phyloP scores from a whole-genome alignment of 1,139 yeast genomes.

The Sugiyamaella paludigena region DNA sequence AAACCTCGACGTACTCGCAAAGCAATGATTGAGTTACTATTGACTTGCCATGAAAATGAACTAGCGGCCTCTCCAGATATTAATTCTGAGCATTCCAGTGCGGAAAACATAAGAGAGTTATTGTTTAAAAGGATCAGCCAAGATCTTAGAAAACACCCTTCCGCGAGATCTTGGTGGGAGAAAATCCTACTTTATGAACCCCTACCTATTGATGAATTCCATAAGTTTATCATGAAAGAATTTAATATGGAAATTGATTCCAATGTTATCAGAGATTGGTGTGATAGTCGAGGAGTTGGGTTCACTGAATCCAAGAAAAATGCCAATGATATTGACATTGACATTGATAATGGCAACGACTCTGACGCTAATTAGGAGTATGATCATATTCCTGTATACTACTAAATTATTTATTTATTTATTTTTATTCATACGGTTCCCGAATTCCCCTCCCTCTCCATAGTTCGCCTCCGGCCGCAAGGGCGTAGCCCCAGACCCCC shows the following conservation, averaged over 20 bases:
- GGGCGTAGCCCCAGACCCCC: too few relatives aligned
- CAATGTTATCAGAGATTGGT: constrained; percentile 25
- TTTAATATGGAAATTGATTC: constrained; percentile 20
- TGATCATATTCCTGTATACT: not conserved
- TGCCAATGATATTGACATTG: too few relatives aligned
- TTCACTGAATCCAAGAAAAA: constrained; percentile 7
- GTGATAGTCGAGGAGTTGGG: constrained; percentile 25
- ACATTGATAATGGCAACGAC: too few relatives aligned
- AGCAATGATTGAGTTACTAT: constrained; percentile 17
- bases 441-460: too few relatives aligned
- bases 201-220: constrained; percentile 20
- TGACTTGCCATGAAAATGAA: constrained; percentile 3
- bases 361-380: too few relatives aligned
- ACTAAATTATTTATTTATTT: too few relatives aligned
- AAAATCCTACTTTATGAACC: constrained; percentile 25
- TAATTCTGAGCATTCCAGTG: not conserved
- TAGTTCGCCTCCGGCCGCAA: too few relatives aligned
- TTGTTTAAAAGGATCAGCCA: constrained; percentile 15
- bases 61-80: not conserved
- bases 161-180: constrained; percentile 20
- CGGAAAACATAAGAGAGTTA: constrained; percentile 6
- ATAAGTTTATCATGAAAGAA: constrained; percentile 16
- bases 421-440: too few relatives aligned
- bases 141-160: constrained; percentile 14
- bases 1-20: constrained; percentile 18